Evolutionary conservation across 768 basidiomycete genomes (phyloP).

Genomic region (Boletus rufocinnamomeus): DNA sequence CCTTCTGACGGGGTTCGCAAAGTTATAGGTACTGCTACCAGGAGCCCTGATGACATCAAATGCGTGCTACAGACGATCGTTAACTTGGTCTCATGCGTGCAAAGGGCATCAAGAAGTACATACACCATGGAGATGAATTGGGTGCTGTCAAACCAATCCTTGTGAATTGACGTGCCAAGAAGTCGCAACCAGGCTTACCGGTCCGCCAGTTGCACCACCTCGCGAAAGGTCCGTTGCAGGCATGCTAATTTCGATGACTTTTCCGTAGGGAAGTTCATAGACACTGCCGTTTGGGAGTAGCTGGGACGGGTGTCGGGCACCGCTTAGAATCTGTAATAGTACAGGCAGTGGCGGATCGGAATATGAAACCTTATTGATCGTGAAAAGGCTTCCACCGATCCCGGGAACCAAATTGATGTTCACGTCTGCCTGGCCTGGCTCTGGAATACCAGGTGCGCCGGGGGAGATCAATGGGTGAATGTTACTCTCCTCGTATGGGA

Average conservation of each 20-base stretch:
- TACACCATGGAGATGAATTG: conserved; percentile 48
- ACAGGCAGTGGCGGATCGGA: conserved; percentile 40
- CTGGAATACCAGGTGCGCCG: conserved; percentile 36
- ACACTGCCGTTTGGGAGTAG: conserved; percentile 46
- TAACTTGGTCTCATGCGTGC: not conserved
- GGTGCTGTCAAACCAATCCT: conserved; percentile 32
- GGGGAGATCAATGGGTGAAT: too few relatives aligned
- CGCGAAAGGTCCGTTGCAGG: conserved; percentile 12
- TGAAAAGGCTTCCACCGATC: not conserved
- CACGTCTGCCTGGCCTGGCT: conserved; percentile 43
- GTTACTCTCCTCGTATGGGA: conserved; percentile 39
- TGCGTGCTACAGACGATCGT: conserved; percentile 32
- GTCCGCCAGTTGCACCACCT: conserved; percentile 11
- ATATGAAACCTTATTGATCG: conserved; percentile 36
- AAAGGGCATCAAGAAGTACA: conserved; percentile 12
- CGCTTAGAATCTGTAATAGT: conserved; percentile 44
- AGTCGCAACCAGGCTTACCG: conserved; percentile 12
- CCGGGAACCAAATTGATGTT: conserved; percentile 33
- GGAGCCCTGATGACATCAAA: conserved; percentile 38
- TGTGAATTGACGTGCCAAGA: too few relatives aligned
- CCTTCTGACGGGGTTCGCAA: conserved; percentile 50
- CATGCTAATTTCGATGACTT: conserved; percentile 48
- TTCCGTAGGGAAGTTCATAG: conserved; percentile 42
- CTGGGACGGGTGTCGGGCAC: conserved; percentile 34
- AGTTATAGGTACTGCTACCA: conserved; percentile 42